Evolutionary conservation across 305 asterid genomes (phyloP), one percentile per base, ranked within the genome.

Genomic region (Withania somnifera): DNA sequence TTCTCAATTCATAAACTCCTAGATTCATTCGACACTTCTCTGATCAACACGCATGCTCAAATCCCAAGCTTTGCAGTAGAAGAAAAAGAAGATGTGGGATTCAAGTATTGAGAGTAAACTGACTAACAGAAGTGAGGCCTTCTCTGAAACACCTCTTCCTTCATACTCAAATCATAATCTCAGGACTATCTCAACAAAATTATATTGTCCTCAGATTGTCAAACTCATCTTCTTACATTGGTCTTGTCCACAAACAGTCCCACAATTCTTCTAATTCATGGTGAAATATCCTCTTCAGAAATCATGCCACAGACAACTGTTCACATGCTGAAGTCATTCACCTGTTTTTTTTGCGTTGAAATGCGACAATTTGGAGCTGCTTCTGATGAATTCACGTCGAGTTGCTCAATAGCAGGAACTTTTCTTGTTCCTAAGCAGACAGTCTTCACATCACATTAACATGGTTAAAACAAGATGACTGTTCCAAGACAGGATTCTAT

Each of bases 371-470:
- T 77, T 81, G 90, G 90, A 45, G 81, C 84, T 61, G 83, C 15
- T 42, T 91, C 97, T 26, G 82, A 91, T 56, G 95, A 91, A 69
- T 84, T 89, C 68, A 93, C 97, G n/a, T n/a, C n/a, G n/a, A n/a
- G n/a, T n/a, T n/a, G n/a, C n/a, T n/a, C n/a, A n/a, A n/a, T n/a
- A n/a, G n/a, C n/a, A n/a, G n/a, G n/a, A n/a, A n/a, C n/a, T n/a
- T n/a, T n/a, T n/a, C n/a, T n/a, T n/a, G n/a, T n/a, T n/a, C n/a
- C n/a, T n/a, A n/a, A n/a, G n/a, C n/a, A n/a, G n/a, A n/a, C n/a
- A n/a, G n/a, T n/a, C n/a, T n/a, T n/a, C n/a, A n/a, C n/a, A n/a
- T n/a, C n/a, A n/a, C n/a, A n/a, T n/a, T n/a, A n/a, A n/a, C n/a
- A n/a, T n/a, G n/a, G n/a, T n/a, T n/a, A n/a, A n/a, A n/a, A n/a